Evolutionary conservation across 371 early-diverging fungal genomes (phyloP).

Genomic region (Rhizoclosmatium hyalinum): DNA sequence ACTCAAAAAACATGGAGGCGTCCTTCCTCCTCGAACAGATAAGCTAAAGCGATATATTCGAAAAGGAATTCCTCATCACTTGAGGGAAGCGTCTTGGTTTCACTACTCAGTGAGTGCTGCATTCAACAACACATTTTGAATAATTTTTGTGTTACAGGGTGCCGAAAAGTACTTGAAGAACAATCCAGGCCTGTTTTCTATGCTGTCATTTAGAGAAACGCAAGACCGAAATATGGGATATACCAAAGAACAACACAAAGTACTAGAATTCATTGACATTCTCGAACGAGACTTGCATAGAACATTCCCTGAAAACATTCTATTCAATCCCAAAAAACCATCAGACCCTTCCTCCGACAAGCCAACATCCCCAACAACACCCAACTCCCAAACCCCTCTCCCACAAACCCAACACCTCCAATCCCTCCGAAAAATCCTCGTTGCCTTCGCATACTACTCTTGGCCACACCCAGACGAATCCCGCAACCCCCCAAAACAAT

Average conservation of each 20-base stretch:
- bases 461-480: slow-evolving; percentile 48
- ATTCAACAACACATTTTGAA: background rate
- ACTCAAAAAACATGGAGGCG: slow-evolving; percentile 23
- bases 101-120: slow-evolving; percentile 62
- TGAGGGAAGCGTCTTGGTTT: slow-evolving; percentile 81
- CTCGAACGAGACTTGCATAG: slow-evolving; percentile 83
- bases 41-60: slow-evolving; percentile 76
- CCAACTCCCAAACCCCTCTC: background rate
- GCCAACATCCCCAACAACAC: slow-evolving; percentile 3
- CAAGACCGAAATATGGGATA: slow-evolving; percentile 50
- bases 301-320: slow-evolving; percentile 81
- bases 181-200: slow-evolving; percentile 69
- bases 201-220: slow-evolving; percentile 62
- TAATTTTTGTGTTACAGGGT: slow-evolving; percentile 49
- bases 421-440: slow-evolving; percentile 72
- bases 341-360: background rate
- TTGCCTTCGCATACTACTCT: slow-evolving; percentile 69
- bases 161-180: slow-evolving; percentile 70
- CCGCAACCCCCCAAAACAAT: slow-evolving; percentile 28
- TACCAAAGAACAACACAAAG: slow-evolving; percentile 47
- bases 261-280: slow-evolving; percentile 77
- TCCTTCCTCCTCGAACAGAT: slow-evolving; percentile 28
- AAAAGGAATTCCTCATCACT: slow-evolving; percentile 82
- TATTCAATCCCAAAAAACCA: slow-evolving; percentile 53
- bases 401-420: slow-evolving; percentile 50